phyloP scores from a whole-genome alignment of 2,329 filamentous ascomycete species.

The Camptophora hylomeconis region DNA sequence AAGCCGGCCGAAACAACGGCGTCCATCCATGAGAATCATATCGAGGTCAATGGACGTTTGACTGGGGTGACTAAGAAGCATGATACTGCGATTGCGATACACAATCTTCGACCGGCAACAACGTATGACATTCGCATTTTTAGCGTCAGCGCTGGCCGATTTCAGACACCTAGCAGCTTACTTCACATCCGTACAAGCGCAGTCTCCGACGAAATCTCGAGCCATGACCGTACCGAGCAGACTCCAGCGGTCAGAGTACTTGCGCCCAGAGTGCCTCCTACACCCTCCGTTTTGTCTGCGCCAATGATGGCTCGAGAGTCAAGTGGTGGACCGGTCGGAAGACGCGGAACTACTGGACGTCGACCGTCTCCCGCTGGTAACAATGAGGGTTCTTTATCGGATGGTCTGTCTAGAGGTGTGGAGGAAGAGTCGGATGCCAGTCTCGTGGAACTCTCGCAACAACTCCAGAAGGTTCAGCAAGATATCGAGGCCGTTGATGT shows the following conservation, averaged over 20 bases:
- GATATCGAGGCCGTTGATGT: conserved; percentile 70
- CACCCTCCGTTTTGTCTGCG: conserved; percentile 47
- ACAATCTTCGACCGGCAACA: conserved; percentile 69
- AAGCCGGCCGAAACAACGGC: conserved; percentile 54
- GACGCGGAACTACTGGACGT: conserved; percentile 58
- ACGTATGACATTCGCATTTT: conserved; percentile 92
- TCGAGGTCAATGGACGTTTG: conserved; percentile 82
- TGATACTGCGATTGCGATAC: conserved; percentile 83
- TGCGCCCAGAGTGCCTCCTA: conserved; percentile 38
- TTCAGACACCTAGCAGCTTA: conserved; percentile 76
- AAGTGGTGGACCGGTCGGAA: conserved; percentile 39
- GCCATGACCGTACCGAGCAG: conserved; percentile 21
- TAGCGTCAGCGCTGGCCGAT: conserved; percentile 80
- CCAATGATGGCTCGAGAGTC: conserved; percentile 53
- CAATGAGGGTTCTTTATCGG: conserved; percentile 22
- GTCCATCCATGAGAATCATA: conserved; percentile 72
- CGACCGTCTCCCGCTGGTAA: conserved; percentile 56
- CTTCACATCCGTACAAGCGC: conserved; percentile 66
- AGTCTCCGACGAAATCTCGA: conserved; percentile 20
- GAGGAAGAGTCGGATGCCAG: conserved; percentile 50
- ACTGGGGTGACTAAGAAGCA: conserved; percentile 73
- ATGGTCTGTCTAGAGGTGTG: conserved; percentile 11
- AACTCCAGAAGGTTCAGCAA: conserved; percentile 63
- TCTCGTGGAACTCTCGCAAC: conserved; percentile 66
- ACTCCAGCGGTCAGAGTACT: conserved; percentile 38